Conservation (phyloP, 768 basidiomycete genomes). For the Guyanaporus albipodus region DNA sequence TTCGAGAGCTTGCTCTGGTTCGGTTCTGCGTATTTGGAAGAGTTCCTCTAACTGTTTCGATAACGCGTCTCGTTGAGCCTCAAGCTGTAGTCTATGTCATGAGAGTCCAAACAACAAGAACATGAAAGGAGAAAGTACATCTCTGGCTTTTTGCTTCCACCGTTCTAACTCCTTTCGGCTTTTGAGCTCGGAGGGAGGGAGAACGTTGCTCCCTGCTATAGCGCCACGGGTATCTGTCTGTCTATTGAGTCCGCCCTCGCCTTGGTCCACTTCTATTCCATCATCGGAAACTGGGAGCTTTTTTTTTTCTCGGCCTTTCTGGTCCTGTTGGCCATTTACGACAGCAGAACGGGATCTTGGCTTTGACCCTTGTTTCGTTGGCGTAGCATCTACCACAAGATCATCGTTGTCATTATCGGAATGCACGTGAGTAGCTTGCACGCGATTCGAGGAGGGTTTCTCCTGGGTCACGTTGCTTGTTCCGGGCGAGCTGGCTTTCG, state of each 20-base stretch:
- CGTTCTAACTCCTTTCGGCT: constrained; percentile 25
- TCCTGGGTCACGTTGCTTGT: constrained; percentile 13
- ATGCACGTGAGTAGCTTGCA: background rate
- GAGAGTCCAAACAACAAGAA: background rate
- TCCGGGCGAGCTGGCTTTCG: constrained; percentile 12
- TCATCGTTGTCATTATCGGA: constrained; percentile 1
- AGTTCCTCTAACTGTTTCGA: constrained; percentile 57
- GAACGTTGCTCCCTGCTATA: constrained; percentile 7
- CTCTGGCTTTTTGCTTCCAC: constrained; percentile 30
- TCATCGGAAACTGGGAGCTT: constrained; percentile 5
- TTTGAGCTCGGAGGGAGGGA: constrained; percentile 12
- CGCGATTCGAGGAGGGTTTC: constrained; percentile 17
- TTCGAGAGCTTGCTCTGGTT: constrained; percentile 54
- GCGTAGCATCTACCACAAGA: background rate
- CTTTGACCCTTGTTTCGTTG: constrained; percentile 11
- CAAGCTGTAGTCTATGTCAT: constrained; percentile 19
- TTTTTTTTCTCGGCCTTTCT: constrained; percentile 12
- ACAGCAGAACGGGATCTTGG: constrained; percentile 12
- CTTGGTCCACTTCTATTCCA: constrained; percentile 15
- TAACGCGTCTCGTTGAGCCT: constrained; percentile 44
- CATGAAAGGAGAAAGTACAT: constrained; percentile 11
- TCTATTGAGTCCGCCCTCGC: background rate
- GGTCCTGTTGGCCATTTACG: constrained; percentile 4
- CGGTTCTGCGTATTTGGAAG: constrained; percentile 55
- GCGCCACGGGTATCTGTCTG: constrained; percentile 2